These are phyloP conservation scores for Phytopythium litorale DNA, from an alignment of 352 stramenopile species.

Conservation along the genomic window DNA sequence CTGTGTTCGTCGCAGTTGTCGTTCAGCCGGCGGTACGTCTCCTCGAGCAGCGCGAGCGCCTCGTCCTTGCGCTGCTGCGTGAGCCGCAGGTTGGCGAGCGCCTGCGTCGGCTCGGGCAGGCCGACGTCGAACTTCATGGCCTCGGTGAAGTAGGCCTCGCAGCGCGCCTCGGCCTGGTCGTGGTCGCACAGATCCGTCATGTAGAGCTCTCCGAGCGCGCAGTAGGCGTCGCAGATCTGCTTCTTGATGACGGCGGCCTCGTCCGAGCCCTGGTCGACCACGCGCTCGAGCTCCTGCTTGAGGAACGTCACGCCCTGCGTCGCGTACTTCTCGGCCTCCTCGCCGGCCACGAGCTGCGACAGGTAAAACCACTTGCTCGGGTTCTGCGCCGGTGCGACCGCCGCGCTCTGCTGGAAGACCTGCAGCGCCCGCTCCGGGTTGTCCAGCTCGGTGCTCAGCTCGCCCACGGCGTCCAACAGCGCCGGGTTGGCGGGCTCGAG, in stretches of 20 bases:
- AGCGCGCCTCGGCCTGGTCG: constrained; percentile 91
- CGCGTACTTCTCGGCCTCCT: constrained; percentile 68
- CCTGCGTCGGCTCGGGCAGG: constrained; percentile 92
- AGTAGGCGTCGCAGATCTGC: constrained; percentile 94
- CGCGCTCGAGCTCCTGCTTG: constrained; percentile 44
- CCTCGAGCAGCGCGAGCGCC: constrained; percentile 84
- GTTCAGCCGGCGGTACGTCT: constrained; percentile 90
- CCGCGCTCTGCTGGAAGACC: constrained; percentile 70
- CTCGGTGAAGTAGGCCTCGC: constrained; percentile 87
- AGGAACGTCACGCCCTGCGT: constrained; percentile 70
- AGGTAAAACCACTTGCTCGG: constrained; percentile 86
- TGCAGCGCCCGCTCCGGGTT: constrained; percentile 69
- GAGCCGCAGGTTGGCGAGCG: constrained; percentile 93
- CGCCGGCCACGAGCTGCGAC: constrained; percentile 67
- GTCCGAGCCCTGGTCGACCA: constrained; percentile 24
- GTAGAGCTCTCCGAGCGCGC: constrained; percentile 95
- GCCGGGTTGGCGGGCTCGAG: constrained; percentile 66
- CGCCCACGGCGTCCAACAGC: constrained; percentile 75
- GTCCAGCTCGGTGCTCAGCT: constrained; percentile 81
- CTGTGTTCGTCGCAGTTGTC: constrained; percentile 67
- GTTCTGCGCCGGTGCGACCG: constrained; percentile 63
- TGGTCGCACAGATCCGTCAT: constrained; percentile 96
- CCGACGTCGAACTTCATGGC: constrained; percentile 91
- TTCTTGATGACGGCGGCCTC: constrained; percentile 73
- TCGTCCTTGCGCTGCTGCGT: constrained; percentile 91